Conservation (phyloP, 352 stramenopile species). For the Phytophthora litchii region DNA sequence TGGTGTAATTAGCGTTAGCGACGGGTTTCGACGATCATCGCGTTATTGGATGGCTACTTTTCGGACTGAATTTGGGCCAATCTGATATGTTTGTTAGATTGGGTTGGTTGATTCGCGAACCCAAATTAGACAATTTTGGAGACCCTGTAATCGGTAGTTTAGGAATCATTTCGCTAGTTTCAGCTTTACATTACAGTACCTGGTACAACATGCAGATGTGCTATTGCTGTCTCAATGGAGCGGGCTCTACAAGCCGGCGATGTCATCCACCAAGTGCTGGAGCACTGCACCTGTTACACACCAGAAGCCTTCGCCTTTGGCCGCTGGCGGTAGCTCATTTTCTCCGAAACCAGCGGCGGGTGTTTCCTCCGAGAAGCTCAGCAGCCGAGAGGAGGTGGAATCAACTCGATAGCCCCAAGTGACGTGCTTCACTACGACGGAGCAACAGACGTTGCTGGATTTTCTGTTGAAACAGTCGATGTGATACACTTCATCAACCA, state of each 20-base stretch:
- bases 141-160: background rate
- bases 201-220: no score
- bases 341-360: conserved; percentile 21
- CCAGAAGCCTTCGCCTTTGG: background rate
- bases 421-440: background rate
- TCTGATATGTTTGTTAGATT: background rate
- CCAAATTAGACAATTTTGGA: background rate
- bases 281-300: conserved; percentile 13
- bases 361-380: conserved; percentile 3
- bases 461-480: conserved; percentile 7
- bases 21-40: background rate
- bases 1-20: no score
- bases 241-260: background rate
- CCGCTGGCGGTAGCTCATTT: conserved; percentile 21
- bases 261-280: background rate
- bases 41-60: conserved; percentile 1
- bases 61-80: background rate
- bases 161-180: conserved; percentile 5
- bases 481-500: background rate
- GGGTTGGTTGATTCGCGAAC: background rate
- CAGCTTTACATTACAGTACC: no score
- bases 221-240: conserved; percentile 1
- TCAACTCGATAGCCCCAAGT: background rate
- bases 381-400: background rate
- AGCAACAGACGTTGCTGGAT: conserved; percentile 13